Evolutionary conservation across 345 rosid species (phyloP).

Genomic region (Viola odorata): DNA sequence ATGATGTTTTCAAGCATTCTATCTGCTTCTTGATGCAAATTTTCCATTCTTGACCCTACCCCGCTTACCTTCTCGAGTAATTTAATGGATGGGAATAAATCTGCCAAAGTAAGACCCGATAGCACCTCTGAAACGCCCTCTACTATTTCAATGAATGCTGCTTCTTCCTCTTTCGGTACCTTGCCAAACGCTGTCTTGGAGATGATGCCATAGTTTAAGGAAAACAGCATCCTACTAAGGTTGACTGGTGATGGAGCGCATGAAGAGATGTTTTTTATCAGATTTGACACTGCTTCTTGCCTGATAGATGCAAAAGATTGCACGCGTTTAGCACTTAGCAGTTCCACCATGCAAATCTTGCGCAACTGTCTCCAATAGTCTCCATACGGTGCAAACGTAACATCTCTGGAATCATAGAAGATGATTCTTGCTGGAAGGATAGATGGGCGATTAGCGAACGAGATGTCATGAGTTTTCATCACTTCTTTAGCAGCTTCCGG

Average conservation of each 20-base stretch:
- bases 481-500: conserved; percentile 23
- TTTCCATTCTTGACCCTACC: not conserved
- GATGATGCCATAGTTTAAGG: conserved; percentile 12
- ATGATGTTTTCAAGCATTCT: conserved; percentile 6
- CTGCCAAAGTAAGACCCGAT: conserved; percentile 22
- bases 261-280: not conserved
- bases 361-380: conserved; percentile 24
- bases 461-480: conserved; percentile 23
- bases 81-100: conserved; percentile 14
- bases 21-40: not conserved
- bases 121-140: not conserved
- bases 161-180: conserved; percentile 22
- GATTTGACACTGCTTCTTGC: conserved; percentile 6
- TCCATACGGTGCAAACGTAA: conserved; percentile 13
- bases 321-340: not conserved
- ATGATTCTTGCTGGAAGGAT: not conserved
- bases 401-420: conserved; percentile 6
- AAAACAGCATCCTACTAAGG: conserved; percentile 7
- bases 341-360: conserved; percentile 9
- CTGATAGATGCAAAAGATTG: not conserved
- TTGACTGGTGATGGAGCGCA: conserved; percentile 18
- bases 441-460: conserved; percentile 17
- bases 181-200: conserved; percentile 24
- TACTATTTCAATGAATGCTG: not conserved
- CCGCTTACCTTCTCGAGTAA: not conserved